These are phyloP conservation scores for Gypsophila paniculata DNA, from an alignment of 179 eudicot species.

Conservation along the genomic window DNA sequence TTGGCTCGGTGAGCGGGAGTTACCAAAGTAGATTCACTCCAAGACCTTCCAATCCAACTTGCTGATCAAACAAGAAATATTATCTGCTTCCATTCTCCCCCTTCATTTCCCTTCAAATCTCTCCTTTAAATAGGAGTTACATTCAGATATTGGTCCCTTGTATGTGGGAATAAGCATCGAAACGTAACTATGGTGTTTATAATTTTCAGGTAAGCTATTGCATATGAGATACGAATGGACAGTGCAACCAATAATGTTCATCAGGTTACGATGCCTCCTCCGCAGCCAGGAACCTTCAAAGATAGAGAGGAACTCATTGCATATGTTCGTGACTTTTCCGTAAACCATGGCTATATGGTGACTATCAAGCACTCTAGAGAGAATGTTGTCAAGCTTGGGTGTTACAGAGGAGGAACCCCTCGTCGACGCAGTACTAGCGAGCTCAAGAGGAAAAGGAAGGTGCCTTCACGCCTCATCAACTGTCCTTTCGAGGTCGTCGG, in stretches of 20 bases:
- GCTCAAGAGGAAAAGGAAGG: slow-evolving; percentile 39
- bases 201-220: background rate
- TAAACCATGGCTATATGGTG: slow-evolving; percentile 47
- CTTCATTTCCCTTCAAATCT: too few relatives aligned
- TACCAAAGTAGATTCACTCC: too few relatives aligned
- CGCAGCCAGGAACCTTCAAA: slow-evolving; percentile 35
- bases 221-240: slow-evolving; percentile 11
- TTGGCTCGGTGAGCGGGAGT: too few relatives aligned
- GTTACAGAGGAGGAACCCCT: slow-evolving; percentile 47
- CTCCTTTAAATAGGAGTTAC: background rate
- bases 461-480: slow-evolving; percentile 37
- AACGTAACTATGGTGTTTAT: background rate
- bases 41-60: too few relatives aligned
- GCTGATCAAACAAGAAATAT: too few relatives aligned
- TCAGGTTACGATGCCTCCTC: slow-evolving; percentile 33
- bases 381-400: slow-evolving; percentile 41
- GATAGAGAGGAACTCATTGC: slow-evolving; percentile 47
- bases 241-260: slow-evolving; percentile 6
- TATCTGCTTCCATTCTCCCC: too few relatives aligned
- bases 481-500: slow-evolving; percentile 51
- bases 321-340: slow-evolving; percentile 46
- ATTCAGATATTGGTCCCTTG: slow-evolving; percentile 1
- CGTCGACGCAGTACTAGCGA: slow-evolving; percentile 39
- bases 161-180: background rate
- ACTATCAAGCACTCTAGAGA: slow-evolving; percentile 42